Conservation (phyloP, 2,329 filamentous ascomycete species). For the Calonectria pseudoturangicola region DNA sequence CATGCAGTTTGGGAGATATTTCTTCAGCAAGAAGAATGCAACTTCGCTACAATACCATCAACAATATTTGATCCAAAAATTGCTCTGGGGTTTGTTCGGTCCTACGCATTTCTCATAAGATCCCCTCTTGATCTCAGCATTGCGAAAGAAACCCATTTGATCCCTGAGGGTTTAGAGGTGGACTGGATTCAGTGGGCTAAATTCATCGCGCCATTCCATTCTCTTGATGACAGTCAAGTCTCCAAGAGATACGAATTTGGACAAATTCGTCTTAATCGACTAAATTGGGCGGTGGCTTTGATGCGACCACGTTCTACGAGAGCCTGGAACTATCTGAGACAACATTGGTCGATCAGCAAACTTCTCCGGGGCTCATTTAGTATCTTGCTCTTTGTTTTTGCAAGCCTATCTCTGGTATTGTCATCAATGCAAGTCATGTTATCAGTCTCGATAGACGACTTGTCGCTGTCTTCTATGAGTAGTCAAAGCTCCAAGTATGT, state of each 20-base stretch:
- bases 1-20: neutral
- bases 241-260: neutral
- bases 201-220: conserved; percentile 6
- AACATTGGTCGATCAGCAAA: neutral
- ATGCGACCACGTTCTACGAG: neutral
- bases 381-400: conserved; percentile 7
- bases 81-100: neutral
- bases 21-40: neutral
- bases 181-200: conserved; percentile 5
- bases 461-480: neutral
- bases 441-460: neutral
- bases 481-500: neutral
- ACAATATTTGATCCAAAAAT: neutral
- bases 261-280: neutral
- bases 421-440: conserved; percentile 7
- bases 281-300: neutral
- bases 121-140: neutral
- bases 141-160: neutral
- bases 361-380: neutral
- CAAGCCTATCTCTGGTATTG: neutral
- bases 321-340: neutral
- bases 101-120: neutral
- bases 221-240: neutral
- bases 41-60: neutral
- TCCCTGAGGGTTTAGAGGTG: neutral